phyloP scores from a whole-genome alignment of 805 yeast species.

The Spathaspora passalidarum region DNA sequence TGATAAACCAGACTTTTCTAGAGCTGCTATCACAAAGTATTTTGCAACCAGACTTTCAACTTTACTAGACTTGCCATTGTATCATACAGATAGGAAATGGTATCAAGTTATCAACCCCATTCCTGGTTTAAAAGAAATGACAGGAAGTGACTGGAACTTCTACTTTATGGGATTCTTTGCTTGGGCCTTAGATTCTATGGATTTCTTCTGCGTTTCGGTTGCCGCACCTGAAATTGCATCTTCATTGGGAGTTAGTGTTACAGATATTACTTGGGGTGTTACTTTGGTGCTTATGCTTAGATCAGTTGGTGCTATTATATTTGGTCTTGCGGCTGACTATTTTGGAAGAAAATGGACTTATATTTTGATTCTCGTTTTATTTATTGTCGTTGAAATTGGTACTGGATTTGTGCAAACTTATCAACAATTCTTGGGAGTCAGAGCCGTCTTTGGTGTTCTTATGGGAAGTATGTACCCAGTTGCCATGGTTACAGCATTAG shows the following conservation, averaged over 20 bases:
- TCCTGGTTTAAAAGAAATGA: slow-evolving; percentile 25
- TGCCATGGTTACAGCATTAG: slow-evolving; percentile 52
- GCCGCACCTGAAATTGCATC: slow-evolving; percentile 47
- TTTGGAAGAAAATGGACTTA: slow-evolving; percentile 62
- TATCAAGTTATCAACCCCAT: slow-evolving; percentile 38
- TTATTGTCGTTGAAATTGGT: slow-evolving; percentile 56
- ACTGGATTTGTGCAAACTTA: slow-evolving; percentile 59
- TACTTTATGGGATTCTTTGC: slow-evolving; percentile 50
- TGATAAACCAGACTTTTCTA: slow-evolving; percentile 14
- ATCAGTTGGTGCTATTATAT: slow-evolving; percentile 59
- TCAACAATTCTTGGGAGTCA: slow-evolving; percentile 55
- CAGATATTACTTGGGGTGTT: slow-evolving; percentile 61
- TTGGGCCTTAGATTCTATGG: slow-evolving; percentile 69
- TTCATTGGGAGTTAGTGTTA: slow-evolving; percentile 43
- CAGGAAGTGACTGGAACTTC: slow-evolving; percentile 41
- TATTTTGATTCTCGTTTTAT: slow-evolving; percentile 40
- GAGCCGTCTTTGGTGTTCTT: slow-evolving; percentile 59
- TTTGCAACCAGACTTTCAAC: slow-evolving; percentile 15
- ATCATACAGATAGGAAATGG: slow-evolving; percentile 27
- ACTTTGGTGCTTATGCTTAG: slow-evolving; percentile 66
- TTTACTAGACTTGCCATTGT: slow-evolving; percentile 20
- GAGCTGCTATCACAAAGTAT: slow-evolving; percentile 9
- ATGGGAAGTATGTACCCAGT: slow-evolving; percentile 58
- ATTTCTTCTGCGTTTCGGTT: slow-evolving; percentile 55
- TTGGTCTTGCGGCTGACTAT: slow-evolving; percentile 58